A percentile compares a stretch with the other conserved stretches of the same genome.
phyloP scores from a whole-genome alignment of 2,329 filamentous ascomycete genomes.

The Thielaviopsis musarum region DNA sequence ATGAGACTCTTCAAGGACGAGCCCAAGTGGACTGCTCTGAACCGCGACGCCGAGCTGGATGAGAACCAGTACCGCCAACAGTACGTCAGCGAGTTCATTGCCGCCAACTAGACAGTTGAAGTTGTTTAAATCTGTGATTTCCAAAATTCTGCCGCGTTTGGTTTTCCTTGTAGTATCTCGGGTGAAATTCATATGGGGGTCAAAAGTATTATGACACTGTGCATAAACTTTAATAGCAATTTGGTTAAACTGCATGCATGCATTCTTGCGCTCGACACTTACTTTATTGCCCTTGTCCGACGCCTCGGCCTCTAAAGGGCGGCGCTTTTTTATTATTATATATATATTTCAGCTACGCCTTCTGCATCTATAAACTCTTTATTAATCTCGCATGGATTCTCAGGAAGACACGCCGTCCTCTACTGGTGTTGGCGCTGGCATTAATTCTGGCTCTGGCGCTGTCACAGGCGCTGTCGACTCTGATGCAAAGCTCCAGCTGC shows the following conservation, averaged over 20 bases:
- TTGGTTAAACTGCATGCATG: not conserved
- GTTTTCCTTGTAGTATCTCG: not conserved
- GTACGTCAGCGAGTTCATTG: slow-evolving; percentile 37
- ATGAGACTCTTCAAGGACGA: slow-evolving; percentile 97
- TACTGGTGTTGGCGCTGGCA: not conserved
- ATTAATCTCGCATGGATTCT: not conserved
- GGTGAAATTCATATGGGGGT: not conserved
- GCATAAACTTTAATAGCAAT: not conserved
- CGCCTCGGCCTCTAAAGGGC: not conserved
- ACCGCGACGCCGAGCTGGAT: slow-evolving; percentile 63
- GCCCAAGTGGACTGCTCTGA: slow-evolving; percentile 93
- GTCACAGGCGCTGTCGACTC: not conserved
- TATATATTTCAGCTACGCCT: not conserved
- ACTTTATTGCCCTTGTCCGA: not conserved
- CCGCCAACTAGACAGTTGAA: slow-evolving; percentile 5
- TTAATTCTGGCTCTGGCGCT: not conserved
- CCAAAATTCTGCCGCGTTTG: not conserved
- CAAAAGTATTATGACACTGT: not conserved
- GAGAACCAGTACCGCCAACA: slow-evolving; percentile 60
- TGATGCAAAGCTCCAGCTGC: slow-evolving; percentile 40
- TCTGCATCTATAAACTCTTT: no score
- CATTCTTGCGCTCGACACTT: not conserved
- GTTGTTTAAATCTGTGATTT: not conserved
- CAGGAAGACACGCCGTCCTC: not conserved
- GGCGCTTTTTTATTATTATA: no score